Percentiles rank a stretch among this genome's conserved stretches.
phyloP scores from a whole-genome alignment of 2,329 filamentous ascomycete species.

The Botrytis paeoniae region DNA sequence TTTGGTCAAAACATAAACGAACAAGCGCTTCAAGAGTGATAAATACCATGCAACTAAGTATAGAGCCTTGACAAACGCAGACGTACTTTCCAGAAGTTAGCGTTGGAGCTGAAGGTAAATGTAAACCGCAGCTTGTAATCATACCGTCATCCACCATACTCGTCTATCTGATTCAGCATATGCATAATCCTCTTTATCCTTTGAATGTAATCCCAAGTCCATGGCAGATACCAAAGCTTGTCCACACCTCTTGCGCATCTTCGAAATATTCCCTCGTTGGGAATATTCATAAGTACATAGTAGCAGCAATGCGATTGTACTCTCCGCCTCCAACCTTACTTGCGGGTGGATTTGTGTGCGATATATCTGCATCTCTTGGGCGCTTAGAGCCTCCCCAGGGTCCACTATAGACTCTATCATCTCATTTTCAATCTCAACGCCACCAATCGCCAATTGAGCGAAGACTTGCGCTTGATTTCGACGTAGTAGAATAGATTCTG shows the following conservation, averaged over 20 bases:
- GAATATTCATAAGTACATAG: constrained; percentile 53
- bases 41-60: constrained; percentile 49
- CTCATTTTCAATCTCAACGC: constrained; percentile 49
- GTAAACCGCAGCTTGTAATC: constrained; percentile 19
- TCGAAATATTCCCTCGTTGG: constrained; percentile 51
- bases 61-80: constrained; percentile 49
- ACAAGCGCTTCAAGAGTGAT: background rate
- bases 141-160: constrained; percentile 53
- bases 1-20: constrained; percentile 6
- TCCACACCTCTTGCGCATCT: constrained; percentile 49
- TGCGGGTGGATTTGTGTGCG: constrained; percentile 43
- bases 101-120: background rate
- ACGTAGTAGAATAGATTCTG: constrained; percentile 44
- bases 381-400: constrained; percentile 45
- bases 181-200: constrained; percentile 40
- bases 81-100: constrained; percentile 41
- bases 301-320: constrained; percentile 47
- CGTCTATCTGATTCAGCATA: constrained; percentile 47
- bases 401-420: constrained; percentile 46
- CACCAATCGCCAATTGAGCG: constrained; percentile 47
- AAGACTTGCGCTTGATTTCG: constrained; percentile 49
- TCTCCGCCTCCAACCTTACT: constrained; percentile 47
- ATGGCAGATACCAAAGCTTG: constrained; percentile 48
- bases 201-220: constrained; percentile 44
- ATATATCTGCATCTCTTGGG: constrained; percentile 28